A percentile compares a stretch with the other conserved stretches of the same genome.
These are phyloP conservation scores for Ilyonectria mors-panacis DNA, from an alignment of 2,329 filamentous ascomycete genomes.

Conservation along the genomic window DNA sequence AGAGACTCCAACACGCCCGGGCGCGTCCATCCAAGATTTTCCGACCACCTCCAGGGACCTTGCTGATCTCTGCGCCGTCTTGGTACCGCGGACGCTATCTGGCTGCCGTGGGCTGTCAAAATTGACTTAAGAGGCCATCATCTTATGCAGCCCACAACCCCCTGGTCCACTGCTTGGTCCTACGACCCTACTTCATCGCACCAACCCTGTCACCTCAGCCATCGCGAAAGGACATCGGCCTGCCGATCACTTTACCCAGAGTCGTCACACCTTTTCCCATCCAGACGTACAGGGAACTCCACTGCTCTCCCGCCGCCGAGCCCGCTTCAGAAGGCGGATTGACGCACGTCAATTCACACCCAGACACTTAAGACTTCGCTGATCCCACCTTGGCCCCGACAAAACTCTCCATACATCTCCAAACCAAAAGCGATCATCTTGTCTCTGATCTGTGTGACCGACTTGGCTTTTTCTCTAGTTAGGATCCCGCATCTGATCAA, in stretches of 20 bases:
- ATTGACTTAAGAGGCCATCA: conserved; percentile 48
- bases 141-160: conserved; percentile 54
- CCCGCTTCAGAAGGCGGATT: conserved; percentile 55
- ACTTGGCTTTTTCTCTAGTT: conserved; percentile 62
- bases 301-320: conserved; percentile 57
- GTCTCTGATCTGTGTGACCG: conserved; percentile 59
- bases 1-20: conserved; percentile 12
- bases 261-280: conserved; percentile 64
- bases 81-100: conserved; percentile 47
- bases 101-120: conserved; percentile 50
- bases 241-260: conserved; percentile 69
- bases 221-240: conserved; percentile 65
- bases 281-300: conserved; percentile 53
- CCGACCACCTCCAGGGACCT: conserved; percentile 36
- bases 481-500: conserved; percentile 69
- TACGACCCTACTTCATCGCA: conserved; percentile 58
- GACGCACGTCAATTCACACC: conserved; percentile 58
- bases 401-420: conserved; percentile 53
- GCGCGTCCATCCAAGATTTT: conserved; percentile 37
- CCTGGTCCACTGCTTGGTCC: conserved; percentile 53
- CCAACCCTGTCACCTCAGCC: conserved; percentile 63
- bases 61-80: conserved; percentile 47
- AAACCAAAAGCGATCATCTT: conserved; percentile 54
- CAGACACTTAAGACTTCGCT: conserved; percentile 72
- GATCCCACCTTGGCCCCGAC: conserved; percentile 64